Evolutionary conservation across 345 rosid species (phyloP).

Genomic region (Limnanthes douglasii): DNA sequence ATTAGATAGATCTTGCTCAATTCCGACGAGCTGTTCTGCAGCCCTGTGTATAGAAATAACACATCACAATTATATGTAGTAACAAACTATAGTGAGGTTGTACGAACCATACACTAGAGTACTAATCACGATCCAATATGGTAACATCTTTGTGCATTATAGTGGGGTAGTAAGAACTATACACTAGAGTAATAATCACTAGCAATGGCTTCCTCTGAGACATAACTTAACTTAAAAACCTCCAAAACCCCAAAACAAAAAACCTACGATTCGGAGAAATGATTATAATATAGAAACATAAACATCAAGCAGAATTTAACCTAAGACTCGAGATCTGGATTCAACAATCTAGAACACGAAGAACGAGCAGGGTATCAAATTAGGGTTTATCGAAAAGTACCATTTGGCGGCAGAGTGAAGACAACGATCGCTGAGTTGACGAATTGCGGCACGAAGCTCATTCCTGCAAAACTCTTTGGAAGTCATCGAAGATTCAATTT

Average conservation of each 20-base stretch:
- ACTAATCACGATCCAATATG: too few species aligned
- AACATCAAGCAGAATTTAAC: neutral
- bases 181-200: too few species aligned
- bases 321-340: neutral
- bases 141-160: too few species aligned
- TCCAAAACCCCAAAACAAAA: too few species aligned
- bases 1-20: constrained; percentile 81
- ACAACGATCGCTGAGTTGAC: constrained; percentile 78
- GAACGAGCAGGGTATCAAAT: constrained; percentile 5
- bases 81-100: too few species aligned
- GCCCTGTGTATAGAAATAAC: constrained; percentile 80
- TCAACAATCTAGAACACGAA: neutral
- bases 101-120: too few species aligned
- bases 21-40: constrained; percentile 84
- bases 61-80: too few species aligned
- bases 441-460: constrained; percentile 68
- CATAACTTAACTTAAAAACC: too few species aligned
- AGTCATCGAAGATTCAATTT: constrained; percentile 38
- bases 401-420: constrained; percentile 87
- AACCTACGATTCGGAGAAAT: too few species aligned
- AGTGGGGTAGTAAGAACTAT: too few species aligned
- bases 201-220: too few species aligned
- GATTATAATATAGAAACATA: too few species aligned
- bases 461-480: constrained; percentile 69
- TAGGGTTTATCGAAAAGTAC: constrained; percentile 46